phyloP scores from a whole-genome alignment of 2,329 filamentous ascomycete genomes.

The Graphiopsis chlorocephala region DNA sequence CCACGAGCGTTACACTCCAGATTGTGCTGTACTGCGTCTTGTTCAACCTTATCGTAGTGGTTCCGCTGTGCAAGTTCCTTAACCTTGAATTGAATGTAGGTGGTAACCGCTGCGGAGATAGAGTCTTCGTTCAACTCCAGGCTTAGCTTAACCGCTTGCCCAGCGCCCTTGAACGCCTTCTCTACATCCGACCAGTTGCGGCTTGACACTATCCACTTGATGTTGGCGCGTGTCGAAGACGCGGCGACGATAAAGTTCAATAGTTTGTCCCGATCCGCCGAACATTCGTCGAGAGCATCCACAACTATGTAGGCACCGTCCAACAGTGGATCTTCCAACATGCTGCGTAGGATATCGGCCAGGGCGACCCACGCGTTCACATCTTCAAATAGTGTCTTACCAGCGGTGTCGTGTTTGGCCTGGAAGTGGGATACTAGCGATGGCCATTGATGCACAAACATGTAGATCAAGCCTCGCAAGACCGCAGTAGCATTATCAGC shows the following conservation, averaged over 20 bases:
- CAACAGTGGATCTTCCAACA: slow-evolving; percentile 39
- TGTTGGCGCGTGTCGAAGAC: slow-evolving; percentile 14
- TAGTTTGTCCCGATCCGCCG: slow-evolving; percentile 29
- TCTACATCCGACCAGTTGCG: slow-evolving; percentile 43
- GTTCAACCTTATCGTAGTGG: slow-evolving; percentile 21
- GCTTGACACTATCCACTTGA: slow-evolving; percentile 48
- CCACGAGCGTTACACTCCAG: slow-evolving; percentile 35
- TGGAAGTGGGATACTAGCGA: slow-evolving; percentile 37
- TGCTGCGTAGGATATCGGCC: slow-evolving; percentile 38
- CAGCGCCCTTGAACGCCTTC: slow-evolving; percentile 25
- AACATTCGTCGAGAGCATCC: slow-evolving; percentile 51
- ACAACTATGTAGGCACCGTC: slow-evolving; percentile 38
- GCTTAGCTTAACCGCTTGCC: slow-evolving; percentile 20
- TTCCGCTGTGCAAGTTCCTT: slow-evolving; percentile 26
- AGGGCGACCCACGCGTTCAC: slow-evolving; percentile 39
- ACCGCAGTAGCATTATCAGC: slow-evolving; percentile 41
- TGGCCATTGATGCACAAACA: slow-evolving; percentile 37
- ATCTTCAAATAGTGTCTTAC: slow-evolving; percentile 41
- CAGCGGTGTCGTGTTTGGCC: slow-evolving; percentile 35
- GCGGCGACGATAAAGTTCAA: slow-evolving; percentile 35
- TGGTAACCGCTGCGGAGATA: slow-evolving; percentile 35
- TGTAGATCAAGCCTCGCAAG: slow-evolving; percentile 44
- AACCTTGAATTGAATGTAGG: slow-evolving; percentile 41
- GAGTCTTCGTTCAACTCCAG: slow-evolving; percentile 35
- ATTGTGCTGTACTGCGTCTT: slow-evolving; percentile 23